Evolutionary conservation across 1,284 basidiomycete species (phyloP).

Genomic region (Cerrena zonata): DNA sequence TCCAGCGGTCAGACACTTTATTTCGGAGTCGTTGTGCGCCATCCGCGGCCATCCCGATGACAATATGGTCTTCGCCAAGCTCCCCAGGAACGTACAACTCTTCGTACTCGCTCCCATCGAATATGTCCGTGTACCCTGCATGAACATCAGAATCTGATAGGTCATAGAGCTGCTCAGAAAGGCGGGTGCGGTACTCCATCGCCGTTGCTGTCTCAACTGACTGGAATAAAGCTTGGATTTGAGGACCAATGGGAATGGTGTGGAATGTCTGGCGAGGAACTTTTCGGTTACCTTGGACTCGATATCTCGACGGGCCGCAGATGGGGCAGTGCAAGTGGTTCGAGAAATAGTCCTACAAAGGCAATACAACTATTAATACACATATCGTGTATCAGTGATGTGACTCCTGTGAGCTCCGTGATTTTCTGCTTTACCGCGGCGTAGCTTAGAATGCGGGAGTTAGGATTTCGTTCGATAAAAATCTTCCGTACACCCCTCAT

Average conservation of each 20-base stretch:
- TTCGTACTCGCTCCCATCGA: slow-evolving; percentile 18
- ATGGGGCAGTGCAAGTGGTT: too few species aligned
- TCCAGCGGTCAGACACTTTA: slow-evolving; percentile 25
- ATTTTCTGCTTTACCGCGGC: too few species aligned
- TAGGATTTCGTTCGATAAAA: too few species aligned
- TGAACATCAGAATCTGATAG: not conserved
- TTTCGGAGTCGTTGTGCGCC: slow-evolving; percentile 26
- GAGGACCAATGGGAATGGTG: slow-evolving; percentile 22
- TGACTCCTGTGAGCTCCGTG: too few species aligned
- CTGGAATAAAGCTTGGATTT: slow-evolving; percentile 19
- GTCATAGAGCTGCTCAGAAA: slow-evolving; percentile 9
- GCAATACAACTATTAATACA: too few species aligned
- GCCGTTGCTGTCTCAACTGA: slow-evolving; percentile 6
- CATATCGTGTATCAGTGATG: too few species aligned
- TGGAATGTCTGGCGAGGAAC: slow-evolving; percentile 4
- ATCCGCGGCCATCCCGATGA: slow-evolving; percentile 24
- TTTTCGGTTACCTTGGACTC: too few species aligned
- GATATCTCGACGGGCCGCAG: too few species aligned
- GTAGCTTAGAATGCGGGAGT: too few species aligned
- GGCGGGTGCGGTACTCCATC: not conserved
- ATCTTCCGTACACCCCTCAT: too few species aligned
- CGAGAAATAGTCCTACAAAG: too few species aligned
- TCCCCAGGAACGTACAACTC: slow-evolving; percentile 11
- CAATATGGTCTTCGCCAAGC: slow-evolving; percentile 13
- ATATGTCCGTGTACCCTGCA: slow-evolving; percentile 10